Evolutionary conservation across 2,329 filamentous ascomycete genomes (phyloP).

Genomic region (Elsinoe arachidis): DNA sequence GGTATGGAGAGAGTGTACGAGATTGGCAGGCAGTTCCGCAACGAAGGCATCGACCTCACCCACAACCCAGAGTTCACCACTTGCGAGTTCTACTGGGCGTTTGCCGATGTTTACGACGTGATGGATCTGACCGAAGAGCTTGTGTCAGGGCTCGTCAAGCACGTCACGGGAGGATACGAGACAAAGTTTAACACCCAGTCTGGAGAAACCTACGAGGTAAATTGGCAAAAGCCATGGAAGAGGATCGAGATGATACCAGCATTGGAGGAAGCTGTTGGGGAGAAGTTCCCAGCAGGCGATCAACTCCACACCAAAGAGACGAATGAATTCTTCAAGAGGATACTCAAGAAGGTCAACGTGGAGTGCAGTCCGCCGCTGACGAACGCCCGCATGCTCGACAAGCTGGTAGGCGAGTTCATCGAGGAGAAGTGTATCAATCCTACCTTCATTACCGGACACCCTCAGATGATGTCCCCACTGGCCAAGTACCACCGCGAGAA

Average conservation of each 20-base stretch:
- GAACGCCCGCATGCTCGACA: conserved; percentile 93
- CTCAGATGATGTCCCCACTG: conserved; percentile 77
- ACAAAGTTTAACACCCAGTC: conserved; percentile 80
- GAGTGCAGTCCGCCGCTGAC: conserved; percentile 86
- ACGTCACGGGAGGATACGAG: conserved; percentile 73
- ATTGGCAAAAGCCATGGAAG: conserved; percentile 94
- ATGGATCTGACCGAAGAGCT: conserved; percentile 90
- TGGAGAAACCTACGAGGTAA: conserved; percentile 80
- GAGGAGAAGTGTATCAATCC: conserved; percentile 91
- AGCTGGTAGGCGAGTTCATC: conserved; percentile 82
- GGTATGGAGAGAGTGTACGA: conserved; percentile 93
- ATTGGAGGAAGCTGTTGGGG: conserved; percentile 78
- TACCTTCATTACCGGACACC: conserved; percentile 82
- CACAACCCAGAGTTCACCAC: conserved; percentile 99
- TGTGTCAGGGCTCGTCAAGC: conserved; percentile 79
- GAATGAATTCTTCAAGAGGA: conserved; percentile 72
- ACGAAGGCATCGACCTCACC: conserved; percentile 83
- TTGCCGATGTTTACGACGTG: conserved; percentile 73
- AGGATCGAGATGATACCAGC: conserved; percentile 92
- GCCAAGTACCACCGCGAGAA: conserved; percentile 86
- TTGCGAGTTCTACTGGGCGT: conserved; percentile 95
- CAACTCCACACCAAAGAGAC: conserved; percentile 85
- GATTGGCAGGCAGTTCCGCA: conserved; percentile 89
- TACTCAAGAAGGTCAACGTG: conserved; percentile 83
- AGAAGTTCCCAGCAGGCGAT: conserved; percentile 86